Conservation (phyloP, 1,284 basidiomycete species). For the Pisolithus thermaeus region DNA sequence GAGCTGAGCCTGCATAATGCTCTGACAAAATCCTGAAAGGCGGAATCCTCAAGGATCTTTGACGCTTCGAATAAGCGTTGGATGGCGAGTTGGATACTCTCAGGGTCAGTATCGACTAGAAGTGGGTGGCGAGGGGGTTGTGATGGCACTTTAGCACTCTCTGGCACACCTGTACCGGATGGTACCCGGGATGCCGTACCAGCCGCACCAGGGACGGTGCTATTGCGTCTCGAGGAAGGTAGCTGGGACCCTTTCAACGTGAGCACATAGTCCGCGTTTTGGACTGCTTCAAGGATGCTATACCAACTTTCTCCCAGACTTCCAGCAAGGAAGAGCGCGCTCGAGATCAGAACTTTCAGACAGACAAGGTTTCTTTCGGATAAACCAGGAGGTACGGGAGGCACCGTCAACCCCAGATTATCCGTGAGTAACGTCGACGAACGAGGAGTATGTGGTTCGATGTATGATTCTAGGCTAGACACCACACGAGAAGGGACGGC, state of each 20-base stretch:
- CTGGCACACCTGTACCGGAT: conserved; percentile 28
- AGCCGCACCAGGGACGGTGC: conserved; percentile 30
- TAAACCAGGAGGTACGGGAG: conserved; percentile 61
- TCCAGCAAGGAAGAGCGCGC: conserved; percentile 78
- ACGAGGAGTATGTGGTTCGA: conserved; percentile 62
- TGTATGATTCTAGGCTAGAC: conserved; percentile 71
- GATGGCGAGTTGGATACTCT: conserved; percentile 66
- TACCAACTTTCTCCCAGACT: conserved; percentile 89
- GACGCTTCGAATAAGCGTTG: conserved; percentile 82
- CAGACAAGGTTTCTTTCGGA: conserved; percentile 90
- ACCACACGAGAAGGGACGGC: conserved; percentile 87
- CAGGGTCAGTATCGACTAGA: conserved; percentile 70
- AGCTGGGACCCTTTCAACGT: conserved; percentile 46
- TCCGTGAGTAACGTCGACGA: conserved; percentile 61
- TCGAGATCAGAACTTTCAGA: conserved; percentile 75
- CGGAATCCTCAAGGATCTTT: conserved; percentile 74
- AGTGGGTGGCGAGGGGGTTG: conserved; percentile 46
- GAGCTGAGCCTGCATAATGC: conserved; percentile 82
- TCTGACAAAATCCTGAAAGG: conserved; percentile 78
- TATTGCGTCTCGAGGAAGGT: conserved; percentile 28
- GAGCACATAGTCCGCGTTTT: conserved; percentile 90
- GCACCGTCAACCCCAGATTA: conserved; percentile 56
- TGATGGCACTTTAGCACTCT: conserved; percentile 13
- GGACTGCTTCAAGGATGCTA: conserved; percentile 81
- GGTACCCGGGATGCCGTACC: conserved; percentile 31